Conservation (phyloP, 2,329 filamentous ascomycete genomes). For the Beauveria caledonica region DNA sequence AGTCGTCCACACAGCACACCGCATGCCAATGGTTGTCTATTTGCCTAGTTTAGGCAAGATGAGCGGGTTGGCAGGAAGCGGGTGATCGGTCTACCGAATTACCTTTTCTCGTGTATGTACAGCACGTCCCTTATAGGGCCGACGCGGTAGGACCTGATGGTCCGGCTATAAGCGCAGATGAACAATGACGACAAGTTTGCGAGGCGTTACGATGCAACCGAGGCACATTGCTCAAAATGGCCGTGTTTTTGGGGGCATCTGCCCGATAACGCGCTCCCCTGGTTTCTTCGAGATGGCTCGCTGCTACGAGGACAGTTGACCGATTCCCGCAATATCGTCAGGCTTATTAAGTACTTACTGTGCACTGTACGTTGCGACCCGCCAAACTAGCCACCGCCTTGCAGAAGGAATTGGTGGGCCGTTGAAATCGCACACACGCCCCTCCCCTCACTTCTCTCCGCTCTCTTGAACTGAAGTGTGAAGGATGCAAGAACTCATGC, state of each 20-base stretch:
- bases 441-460: neutral
- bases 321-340: no score
- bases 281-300: no score
- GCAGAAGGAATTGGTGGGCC: neutral
- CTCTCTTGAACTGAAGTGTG: neutral
- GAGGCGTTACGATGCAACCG: no score
- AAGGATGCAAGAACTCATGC: neutral
- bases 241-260: no score
- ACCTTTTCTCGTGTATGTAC: constrained; percentile 2
- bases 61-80: neutral
- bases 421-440: neutral
- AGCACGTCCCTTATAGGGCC: neutral
- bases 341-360: no score
- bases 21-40: neutral
- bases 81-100: neutral
- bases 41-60: neutral
- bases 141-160: neutral
- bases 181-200: no score
- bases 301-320: no score
- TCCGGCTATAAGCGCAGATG: neutral
- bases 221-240: no score
- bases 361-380: neutral
- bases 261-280: no score
- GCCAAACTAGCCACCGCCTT: neutral
- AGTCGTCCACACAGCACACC: neutral